Conservation (phyloP, 768 basidiomycete species). For the Podaxis sp. region DNA sequence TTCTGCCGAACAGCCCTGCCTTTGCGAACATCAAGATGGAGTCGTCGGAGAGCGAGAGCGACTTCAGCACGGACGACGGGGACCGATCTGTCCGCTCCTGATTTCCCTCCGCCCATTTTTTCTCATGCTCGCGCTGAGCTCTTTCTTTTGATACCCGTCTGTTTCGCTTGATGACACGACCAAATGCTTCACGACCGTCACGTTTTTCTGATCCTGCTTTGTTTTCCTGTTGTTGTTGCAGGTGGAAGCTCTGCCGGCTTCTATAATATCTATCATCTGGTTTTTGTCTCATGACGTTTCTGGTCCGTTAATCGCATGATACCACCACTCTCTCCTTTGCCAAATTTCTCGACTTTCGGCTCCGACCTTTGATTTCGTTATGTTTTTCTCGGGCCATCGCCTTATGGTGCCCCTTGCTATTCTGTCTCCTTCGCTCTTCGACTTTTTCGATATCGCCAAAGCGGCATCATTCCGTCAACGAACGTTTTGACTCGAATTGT, state of each 20-base stretch:
- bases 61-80: slow-evolving; percentile 54
- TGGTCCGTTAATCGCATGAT: slow-evolving; percentile 22
- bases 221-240: slow-evolving; percentile 16
- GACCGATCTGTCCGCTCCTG: slow-evolving; percentile 33
- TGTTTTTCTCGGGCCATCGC: slow-evolving; percentile 9
- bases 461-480: slow-evolving; percentile 1
- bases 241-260: slow-evolving; percentile 7
- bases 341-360: neutral
- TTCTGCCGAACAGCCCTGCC: slow-evolving; percentile 68
- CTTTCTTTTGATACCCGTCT: slow-evolving; percentile 16
- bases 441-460: slow-evolving; percentile 14
- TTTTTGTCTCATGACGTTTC: slow-evolving; percentile 33
- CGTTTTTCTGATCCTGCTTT: slow-evolving; percentile 20
- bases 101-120: slow-evolving; percentile 20
- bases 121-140: slow-evolving; percentile 8
- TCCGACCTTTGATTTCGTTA: slow-evolving; percentile 8
- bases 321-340: slow-evolving; percentile 13
- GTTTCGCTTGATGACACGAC: slow-evolving; percentile 16
- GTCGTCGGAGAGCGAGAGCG: slow-evolving; percentile 66
- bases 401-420: slow-evolving; percentile 4
- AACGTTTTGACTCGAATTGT: neutral
- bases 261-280: slow-evolving; percentile 15
- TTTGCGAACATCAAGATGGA: slow-evolving; percentile 64
- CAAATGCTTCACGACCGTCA: slow-evolving; percentile 17
- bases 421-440: slow-evolving; percentile 7